Percentiles rank a stretch among this genome's conserved stretches.
phyloP scores from a whole-genome alignment of 768 basidiomycete species.

The Paxillus ammoniavirescens region DNA sequence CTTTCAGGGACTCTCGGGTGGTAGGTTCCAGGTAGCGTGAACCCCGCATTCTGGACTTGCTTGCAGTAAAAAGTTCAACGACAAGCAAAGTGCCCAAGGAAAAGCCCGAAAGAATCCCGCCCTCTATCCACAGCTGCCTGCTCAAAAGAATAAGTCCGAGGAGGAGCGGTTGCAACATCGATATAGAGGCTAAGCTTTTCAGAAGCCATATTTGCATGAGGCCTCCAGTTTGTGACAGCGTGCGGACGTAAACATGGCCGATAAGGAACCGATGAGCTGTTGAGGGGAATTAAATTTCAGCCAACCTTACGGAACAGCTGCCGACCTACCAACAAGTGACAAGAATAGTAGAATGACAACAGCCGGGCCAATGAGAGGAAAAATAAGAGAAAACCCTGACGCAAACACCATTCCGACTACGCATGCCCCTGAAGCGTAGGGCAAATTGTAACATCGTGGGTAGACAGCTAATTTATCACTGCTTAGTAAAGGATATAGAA shows the following conservation, averaged over 20 bases:
- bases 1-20: slow-evolving; percentile 55
- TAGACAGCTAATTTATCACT: slow-evolving; percentile 54
- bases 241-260: slow-evolving; percentile 74
- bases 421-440: slow-evolving; percentile 64
- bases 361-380: slow-evolving; percentile 74
- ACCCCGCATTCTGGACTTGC: slow-evolving; percentile 50
- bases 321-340: slow-evolving; percentile 57
- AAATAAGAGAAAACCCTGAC: slow-evolving; percentile 70
- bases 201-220: slow-evolving; percentile 73
- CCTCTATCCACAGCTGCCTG: slow-evolving; percentile 69
- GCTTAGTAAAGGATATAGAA: neutral
- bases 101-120: slow-evolving; percentile 56
- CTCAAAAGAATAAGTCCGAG: slow-evolving; percentile 72
- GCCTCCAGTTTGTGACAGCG: slow-evolving; percentile 74
- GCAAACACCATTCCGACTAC: slow-evolving; percentile 70
- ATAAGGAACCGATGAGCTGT: slow-evolving; percentile 78
- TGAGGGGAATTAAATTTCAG: neutral
- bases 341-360: slow-evolving; percentile 63
- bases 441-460: slow-evolving; percentile 67
- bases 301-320: neutral
- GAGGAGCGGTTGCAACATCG: slow-evolving; percentile 72
- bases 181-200: slow-evolving; percentile 66
- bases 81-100: slow-evolving; percentile 54
- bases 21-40: slow-evolving; percentile 50
- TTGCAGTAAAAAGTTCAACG: slow-evolving; percentile 57